Base-by-base conservation (phyloP, 2,329 filamentous ascomycete species). In the Geosmithia flava region DNA sequence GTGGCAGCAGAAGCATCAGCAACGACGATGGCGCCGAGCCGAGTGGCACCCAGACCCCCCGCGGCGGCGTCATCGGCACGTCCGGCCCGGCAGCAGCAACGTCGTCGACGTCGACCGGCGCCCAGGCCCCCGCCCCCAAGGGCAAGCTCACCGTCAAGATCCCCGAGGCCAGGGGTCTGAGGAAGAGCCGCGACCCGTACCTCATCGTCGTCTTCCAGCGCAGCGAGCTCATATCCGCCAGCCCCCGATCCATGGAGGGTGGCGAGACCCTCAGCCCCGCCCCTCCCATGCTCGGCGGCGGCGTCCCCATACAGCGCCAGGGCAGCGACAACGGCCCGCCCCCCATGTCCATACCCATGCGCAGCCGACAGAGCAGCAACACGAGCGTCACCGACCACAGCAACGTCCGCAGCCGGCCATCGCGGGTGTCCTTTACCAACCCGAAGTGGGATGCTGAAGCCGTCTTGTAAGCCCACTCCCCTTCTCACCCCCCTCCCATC, bases 361-460 rank as follows among this genome's bases (percentile, higher is more conserved):
- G 85, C 58, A 97, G 90, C 64, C 83, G 93, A 48, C 93, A 97
- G 63, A 97, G 91, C 68, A 97, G 91, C 69, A 90, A 91, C 67
- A 95, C 90, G 49, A 95, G 91, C 59, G 72, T 84, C 53, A 75
- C 78, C 37, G 87, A 95, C 33, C 74, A 75, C 55, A 73, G 67
- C 53, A 72, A 72, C 2, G 76, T 78, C 56, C 71, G 75, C 39
- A 81, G 81, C 55, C 78, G 80, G 48, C 73, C 78, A 48, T 72
- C 62, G 3, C 68, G 72, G 50, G 48, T 54, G 11, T 76, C 76
- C 3, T 76, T 90, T 51, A 91, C 88, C 7, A 86, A 87, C 62
- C 91, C 93, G 0, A 87, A 87, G 58, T 98, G 93, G 93, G 88
- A 95, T 64, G 91, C 95, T 48, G 88, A 95, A 61, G 90, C 91